Evolutionary conservation across 1,139 yeast species (phyloP).

Genomic region (Candida sojae): DNA sequence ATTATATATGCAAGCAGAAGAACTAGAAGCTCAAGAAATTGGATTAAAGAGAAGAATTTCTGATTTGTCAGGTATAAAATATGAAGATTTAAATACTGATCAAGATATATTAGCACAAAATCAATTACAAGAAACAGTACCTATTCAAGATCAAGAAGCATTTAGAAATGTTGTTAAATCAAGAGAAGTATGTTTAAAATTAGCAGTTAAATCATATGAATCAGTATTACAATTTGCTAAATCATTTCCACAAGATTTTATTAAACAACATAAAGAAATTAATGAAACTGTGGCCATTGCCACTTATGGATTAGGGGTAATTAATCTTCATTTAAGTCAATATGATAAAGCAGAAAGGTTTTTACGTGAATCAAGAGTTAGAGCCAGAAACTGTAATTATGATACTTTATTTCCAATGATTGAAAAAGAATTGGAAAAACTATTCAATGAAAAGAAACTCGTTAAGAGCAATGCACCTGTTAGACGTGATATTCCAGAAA

Average conservation of each 20-base stretch:
- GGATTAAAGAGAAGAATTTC: slow-evolving; percentile 26
- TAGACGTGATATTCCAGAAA: slow-evolving; percentile 12
- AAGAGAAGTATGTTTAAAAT: slow-evolving; percentile 41
- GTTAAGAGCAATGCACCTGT: slow-evolving; percentile 6
- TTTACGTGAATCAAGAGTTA: slow-evolving; percentile 67
- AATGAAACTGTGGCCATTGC: slow-evolving; percentile 74
- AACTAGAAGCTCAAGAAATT: slow-evolving; percentile 54
- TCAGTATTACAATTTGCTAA: slow-evolving; percentile 59
- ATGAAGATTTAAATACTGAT: slow-evolving; percentile 12
- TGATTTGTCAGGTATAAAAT: slow-evolving; percentile 24
- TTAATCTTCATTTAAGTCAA: slow-evolving; percentile 59
- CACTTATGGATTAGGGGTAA: slow-evolving; percentile 83
- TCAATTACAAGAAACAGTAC: slow-evolving; percentile 9
- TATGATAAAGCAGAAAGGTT: slow-evolving; percentile 59
- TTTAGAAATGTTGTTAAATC: slow-evolving; percentile 17
- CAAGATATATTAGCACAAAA: slow-evolving; percentile 5
- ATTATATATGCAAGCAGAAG: slow-evolving; percentile 70
- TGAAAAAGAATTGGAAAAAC: slow-evolving; percentile 61
- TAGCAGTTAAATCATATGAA: slow-evolving; percentile 50
- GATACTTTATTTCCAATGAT: slow-evolving; percentile 63
- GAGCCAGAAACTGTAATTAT: slow-evolving; percentile 71
- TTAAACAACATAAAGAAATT: slow-evolving; percentile 22
- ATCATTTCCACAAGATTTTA: slow-evolving; percentile 39
- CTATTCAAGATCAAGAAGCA: slow-evolving; percentile 16
- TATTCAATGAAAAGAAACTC: slow-evolving; percentile 33